Evolutionary conservation across 2,329 filamentous ascomycete genomes (phyloP), one percentile per base, ranked within the genome.

Genomic region (Pseudogymnoascus sp.): DNA sequence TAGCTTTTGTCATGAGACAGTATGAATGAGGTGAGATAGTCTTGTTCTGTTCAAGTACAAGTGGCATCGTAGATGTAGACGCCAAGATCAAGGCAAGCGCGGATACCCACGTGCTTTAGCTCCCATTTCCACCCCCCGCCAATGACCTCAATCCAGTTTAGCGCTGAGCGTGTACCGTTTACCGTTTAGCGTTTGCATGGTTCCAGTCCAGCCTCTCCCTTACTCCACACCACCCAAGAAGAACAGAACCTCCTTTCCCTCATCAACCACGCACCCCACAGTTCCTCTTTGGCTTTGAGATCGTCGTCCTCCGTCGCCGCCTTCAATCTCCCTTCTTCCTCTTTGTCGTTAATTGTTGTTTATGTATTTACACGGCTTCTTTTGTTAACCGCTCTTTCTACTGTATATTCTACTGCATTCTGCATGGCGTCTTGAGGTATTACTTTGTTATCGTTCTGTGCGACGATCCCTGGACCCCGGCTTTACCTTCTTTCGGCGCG

Each of bases 161-260:
- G 50, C 50, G 50, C 28, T 1, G 4, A 57, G 50, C 50, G 50
- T 19, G 50, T 33, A 57, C 50, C 50, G 50, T 57, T 57, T 57
- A 57, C n/a, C 50, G 50, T 19, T 57, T 57, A 57, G 50, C 50
- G 50, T 57, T 13, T 57, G 19, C 50, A 33, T 57, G 50, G n/a
- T 7, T 31, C 50, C 50, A 57, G 50, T 57, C 50, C 50, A 57
- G 50, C n/a, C 50, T 57, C 50, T 53, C 47, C 35, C 50, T 33
- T 21, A 57, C 50, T 57, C 50, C 28, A 57, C 50, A 57, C 50
- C 50, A 57, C 50, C 50, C 28, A 57, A 21, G 28, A 33, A 57
- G 50, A 57, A 57, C 50, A 57, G 50, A 57, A 57, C 50, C 50
- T 57, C 50, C 50, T 57, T 57, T 57, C 50, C 50, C 28, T 57